A percentile compares a stretch with the other conserved stretches of the same genome.
Evolutionary conservation across 768 basidiomycete genomes (phyloP).

Genomic region (Leucocoprinus birnbaumii): DNA sequence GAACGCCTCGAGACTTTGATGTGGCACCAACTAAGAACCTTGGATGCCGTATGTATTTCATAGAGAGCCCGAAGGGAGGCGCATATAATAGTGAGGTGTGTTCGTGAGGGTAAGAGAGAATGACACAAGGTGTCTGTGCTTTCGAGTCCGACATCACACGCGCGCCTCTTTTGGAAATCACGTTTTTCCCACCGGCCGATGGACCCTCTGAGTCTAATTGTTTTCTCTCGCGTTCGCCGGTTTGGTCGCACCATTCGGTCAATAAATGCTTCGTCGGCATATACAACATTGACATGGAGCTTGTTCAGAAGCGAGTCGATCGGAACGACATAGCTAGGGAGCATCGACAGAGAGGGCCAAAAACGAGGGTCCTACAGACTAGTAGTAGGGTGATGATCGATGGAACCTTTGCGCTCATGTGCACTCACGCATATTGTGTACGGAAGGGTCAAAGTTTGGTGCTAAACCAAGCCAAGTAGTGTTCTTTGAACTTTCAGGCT

Average conservation of each 20-base stretch:
- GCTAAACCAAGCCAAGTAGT: background rate
- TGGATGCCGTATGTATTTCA: constrained; percentile 3
- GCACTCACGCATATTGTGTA: background rate
- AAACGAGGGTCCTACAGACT: background rate
- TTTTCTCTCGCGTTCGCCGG: background rate
- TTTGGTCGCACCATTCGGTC: background rate
- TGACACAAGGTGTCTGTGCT: too few relatives aligned
- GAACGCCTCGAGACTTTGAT: background rate
- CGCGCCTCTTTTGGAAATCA: too few relatives aligned
- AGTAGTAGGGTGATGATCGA: too few relatives aligned
- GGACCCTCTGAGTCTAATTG: background rate
- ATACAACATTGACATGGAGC: background rate
- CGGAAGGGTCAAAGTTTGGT: background rate
- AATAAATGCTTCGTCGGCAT: background rate
- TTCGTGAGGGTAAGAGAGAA: too few relatives aligned
- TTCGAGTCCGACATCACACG: too few relatives aligned
- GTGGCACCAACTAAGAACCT: background rate
- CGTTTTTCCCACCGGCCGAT: too few relatives aligned
- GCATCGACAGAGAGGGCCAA: background rate
- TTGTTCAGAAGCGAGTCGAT: background rate
- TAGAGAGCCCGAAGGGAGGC: background rate
- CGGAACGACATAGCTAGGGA: background rate
- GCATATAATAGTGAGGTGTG: too few relatives aligned
- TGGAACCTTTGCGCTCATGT: too few relatives aligned
- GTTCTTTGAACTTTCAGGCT: too few relatives aligned